Base-by-base conservation (phyloP, 805 yeast genomes). In the Metschnikowia gelsemii region DNA sequence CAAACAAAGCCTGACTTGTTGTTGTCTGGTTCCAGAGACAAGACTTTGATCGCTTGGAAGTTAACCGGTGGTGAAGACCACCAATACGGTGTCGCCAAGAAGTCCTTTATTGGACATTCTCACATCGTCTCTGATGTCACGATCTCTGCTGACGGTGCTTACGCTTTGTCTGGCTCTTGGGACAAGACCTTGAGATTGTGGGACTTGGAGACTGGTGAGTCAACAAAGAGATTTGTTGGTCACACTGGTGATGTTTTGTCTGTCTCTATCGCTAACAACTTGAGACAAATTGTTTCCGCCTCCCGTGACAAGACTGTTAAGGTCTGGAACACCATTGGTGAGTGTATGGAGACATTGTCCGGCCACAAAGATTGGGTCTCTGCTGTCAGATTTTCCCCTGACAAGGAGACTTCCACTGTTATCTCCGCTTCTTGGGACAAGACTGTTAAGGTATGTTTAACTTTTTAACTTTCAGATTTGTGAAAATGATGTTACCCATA, bases 301-400 rank as follows among this genome's bases (percentile, higher is more conserved):
- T 90, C 98, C 61, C 90, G 99, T 78, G 99, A 93, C 76, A 87
- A 87, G 83, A 87, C 98, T 73, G 89, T 93, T 73, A 90, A 88
- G 82, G 88, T 93, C 77, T 93, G 99, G 99, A 91, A 93, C 84
- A 87, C 95, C 76, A 78, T 88, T 67, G 99, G 98, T 79, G 86
- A 86, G 71, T 89, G 96, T 81, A 82, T 86, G 80, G 83, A 84
- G 76, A 87, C 96, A 65, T 82, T 90, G 76, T 74, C 81, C 66
- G 93, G 95, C 64, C 99, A 93, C 95, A 68, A 80, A 71, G 99
- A 93, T 87, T 93, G 99, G 99, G 96, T 91, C 64, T 87, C 96
- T 55, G 80, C 95, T 62, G 98, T 90, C 64, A 87, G 96, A 81
- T 88, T 91, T 83, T 87, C 96, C 61, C 98, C 97, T 75, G 80